These are phyloP conservation scores for Alternaria longipes DNA, from an alignment of 2,329 filamentous ascomycete species.

Conservation along the genomic window DNA sequence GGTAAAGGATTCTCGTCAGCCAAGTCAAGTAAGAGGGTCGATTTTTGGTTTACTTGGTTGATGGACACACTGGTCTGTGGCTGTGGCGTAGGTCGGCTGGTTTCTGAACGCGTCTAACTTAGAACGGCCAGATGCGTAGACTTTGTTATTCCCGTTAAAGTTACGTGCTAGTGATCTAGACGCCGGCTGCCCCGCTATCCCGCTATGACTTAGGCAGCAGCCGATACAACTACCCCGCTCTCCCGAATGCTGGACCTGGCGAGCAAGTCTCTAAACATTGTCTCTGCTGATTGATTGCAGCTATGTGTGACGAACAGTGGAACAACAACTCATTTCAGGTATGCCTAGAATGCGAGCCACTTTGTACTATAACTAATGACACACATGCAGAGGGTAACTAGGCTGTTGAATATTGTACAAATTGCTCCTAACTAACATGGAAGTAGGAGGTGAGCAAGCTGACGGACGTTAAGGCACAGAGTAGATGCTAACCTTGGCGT, in stretches of 20 bases:
- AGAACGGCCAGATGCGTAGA: too few species aligned
- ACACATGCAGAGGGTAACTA: slow-evolving; percentile 7
- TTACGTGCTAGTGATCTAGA: neutral
- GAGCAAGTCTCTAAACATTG: neutral
- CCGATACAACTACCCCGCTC: slow-evolving; percentile 1
- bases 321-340: neutral
- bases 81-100: too few species aligned
- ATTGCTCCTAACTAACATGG: neutral
- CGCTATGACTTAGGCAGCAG: neutral
- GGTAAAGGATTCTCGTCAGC: too few species aligned
- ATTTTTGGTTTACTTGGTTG: too few species aligned
- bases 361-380: slow-evolving; percentile 3
- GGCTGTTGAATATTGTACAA: neutral
- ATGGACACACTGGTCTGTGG: too few species aligned
- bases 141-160: too few species aligned
- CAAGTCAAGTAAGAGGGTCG: too few species aligned
- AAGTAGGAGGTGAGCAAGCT: slow-evolving; percentile 18
- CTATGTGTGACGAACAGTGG: neutral
- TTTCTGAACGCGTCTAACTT: too few species aligned
- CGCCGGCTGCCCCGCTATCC: neutral
- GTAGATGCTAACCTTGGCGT: slow-evolving; percentile 13
- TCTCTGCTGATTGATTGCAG: slow-evolving; percentile 1
- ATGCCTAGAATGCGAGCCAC: neutral
- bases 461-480: slow-evolving; percentile 1
- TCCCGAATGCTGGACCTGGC: neutral